These are phyloP conservation scores for Colletotrichum costaricense DNA, from an alignment of 2,329 filamentous ascomycete species.

Conservation along the genomic window DNA sequence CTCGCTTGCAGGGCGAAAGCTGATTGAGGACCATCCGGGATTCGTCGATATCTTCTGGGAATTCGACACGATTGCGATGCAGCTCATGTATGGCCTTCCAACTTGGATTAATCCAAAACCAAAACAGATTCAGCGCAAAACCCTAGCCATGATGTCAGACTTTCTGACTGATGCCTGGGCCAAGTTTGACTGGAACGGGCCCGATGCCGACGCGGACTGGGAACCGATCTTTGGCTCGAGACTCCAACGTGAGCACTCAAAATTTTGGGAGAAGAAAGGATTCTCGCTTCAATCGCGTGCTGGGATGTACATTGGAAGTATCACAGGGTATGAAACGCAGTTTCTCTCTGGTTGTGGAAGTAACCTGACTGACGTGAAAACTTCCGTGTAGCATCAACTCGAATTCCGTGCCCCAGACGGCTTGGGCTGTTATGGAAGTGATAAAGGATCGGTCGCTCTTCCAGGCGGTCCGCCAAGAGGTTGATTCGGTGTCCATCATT, in stretches of 20 bases:
- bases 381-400: constrained; percentile 36
- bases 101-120: constrained; percentile 37
- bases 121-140: constrained; percentile 30
- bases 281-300: constrained; percentile 34
- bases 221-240: constrained; percentile 43
- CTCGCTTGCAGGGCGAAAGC: constrained; percentile 38
- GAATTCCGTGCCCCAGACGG: constrained; percentile 42
- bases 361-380: neutral
- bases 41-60: constrained; percentile 41
- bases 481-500: constrained; percentile 6
- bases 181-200: constrained; percentile 37
- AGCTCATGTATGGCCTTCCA: constrained; percentile 39
- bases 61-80: constrained; percentile 38
- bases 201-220: constrained; percentile 39
- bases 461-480: constrained; percentile 38
- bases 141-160: constrained; percentile 10
- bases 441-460: constrained; percentile 39
- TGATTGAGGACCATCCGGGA: constrained; percentile 41
- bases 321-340: neutral
- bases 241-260: constrained; percentile 36
- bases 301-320: constrained; percentile 20
- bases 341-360: no score
- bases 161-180: constrained; percentile 28
- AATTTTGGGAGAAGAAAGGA: constrained; percentile 35
- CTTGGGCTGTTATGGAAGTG: constrained; percentile 44